phyloP scores from a whole-genome alignment of 495 filamentous ascomycete genomes.

The Parmelia sp. region DNA sequence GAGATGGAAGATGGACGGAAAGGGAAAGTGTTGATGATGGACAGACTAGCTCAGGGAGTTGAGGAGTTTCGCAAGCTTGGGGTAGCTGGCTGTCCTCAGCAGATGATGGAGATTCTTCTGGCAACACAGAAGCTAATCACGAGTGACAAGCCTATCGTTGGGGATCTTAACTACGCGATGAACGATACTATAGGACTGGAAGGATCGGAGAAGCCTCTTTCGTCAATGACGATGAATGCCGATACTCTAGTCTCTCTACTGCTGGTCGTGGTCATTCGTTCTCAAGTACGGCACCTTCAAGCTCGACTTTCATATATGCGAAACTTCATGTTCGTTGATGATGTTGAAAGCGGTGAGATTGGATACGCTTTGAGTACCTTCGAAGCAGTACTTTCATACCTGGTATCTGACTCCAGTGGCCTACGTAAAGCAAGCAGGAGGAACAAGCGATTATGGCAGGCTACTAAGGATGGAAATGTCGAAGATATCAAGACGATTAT shows the following conservation, averaged over 20 bases:
- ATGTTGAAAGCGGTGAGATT: slow-evolving; percentile 94
- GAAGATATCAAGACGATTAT: slow-evolving; percentile 70
- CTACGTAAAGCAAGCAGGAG: slow-evolving; percentile 75
- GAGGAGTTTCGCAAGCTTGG: slow-evolving; percentile 86
- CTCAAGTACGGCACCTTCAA: slow-evolving; percentile 80
- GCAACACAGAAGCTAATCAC: slow-evolving; percentile 83
- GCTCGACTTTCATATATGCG: slow-evolving; percentile 87
- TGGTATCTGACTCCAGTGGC: slow-evolving; percentile 73
- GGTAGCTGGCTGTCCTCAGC: slow-evolving; percentile 78
- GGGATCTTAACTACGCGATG: slow-evolving; percentile 2
- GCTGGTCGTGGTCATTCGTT: slow-evolving; percentile 86
- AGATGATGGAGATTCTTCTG: slow-evolving; percentile 87
- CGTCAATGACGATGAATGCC: slow-evolving; percentile 80
- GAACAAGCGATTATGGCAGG: slow-evolving; percentile 86
- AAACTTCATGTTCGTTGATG: slow-evolving; percentile 92
- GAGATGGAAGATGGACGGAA: slow-evolving; percentile 63
- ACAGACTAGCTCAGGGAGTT: slow-evolving; percentile 66
- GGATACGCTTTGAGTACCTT: slow-evolving; percentile 96
- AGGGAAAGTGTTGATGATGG: slow-evolving; percentile 66
- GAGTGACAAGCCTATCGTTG: slow-evolving; percentile 30
- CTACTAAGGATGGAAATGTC: slow-evolving; percentile 67
- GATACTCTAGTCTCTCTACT: slow-evolving; percentile 92
- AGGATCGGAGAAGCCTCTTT: slow-evolving; percentile 52
- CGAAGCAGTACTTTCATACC: slow-evolving; percentile 89
- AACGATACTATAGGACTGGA: slow-evolving; percentile 20